Conservation (phyloP, 192 early-diverging fungal species). For the Spizellomyces punctatus region DNA sequence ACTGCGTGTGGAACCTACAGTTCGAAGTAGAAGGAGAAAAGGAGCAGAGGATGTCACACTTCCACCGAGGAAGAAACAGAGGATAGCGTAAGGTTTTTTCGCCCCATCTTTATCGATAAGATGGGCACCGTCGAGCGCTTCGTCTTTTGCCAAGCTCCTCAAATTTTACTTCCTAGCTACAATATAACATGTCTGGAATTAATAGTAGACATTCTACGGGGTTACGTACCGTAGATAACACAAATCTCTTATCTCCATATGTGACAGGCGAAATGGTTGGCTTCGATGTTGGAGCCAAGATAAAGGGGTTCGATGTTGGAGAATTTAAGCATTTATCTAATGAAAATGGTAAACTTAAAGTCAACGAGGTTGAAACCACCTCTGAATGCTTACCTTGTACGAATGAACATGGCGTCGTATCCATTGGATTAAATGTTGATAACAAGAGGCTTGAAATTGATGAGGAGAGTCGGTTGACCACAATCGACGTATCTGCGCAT, state of each 20-base stretch:
- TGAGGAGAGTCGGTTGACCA: background rate
- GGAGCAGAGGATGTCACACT: background rate
- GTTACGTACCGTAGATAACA: background rate
- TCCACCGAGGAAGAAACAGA: background rate
- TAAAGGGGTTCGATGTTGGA: background rate
- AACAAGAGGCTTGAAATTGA: background rate
- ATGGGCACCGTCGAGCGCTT: too few relatives aligned
- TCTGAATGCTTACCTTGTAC: too few relatives aligned
- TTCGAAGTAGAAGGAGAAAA: background rate
- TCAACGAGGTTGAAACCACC: background rate
- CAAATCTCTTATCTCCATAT: background rate
- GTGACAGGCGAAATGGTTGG: constrained; percentile 7
- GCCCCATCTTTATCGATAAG: too few relatives aligned
- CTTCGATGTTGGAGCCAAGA: background rate
- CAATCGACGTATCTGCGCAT: background rate
- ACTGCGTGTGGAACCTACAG: background rate
- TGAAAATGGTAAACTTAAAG: background rate
- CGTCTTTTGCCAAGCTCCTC: background rate
- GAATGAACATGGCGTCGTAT: background rate
- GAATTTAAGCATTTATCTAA: background rate
- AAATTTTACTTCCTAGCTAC: background rate
- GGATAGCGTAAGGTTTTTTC: too few relatives aligned
- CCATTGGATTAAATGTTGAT: background rate
- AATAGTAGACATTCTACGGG: constrained; percentile 2
- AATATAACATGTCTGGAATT: background rate